These are phyloP conservation scores for Aureobasidium vineae DNA, from an alignment of 2,329 filamentous ascomycete species.

Conservation along the genomic window DNA sequence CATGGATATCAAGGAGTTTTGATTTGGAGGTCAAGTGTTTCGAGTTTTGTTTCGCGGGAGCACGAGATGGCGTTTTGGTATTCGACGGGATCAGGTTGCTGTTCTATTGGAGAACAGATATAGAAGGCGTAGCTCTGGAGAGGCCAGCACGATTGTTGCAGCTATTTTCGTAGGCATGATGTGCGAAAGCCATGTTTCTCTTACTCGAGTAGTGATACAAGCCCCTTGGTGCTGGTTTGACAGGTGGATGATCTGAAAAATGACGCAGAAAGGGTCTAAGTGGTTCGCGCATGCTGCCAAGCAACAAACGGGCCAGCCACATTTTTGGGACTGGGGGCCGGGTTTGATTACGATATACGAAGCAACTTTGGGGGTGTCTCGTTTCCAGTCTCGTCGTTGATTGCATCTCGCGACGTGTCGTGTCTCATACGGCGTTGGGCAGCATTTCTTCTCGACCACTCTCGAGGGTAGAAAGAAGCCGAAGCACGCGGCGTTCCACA, in stretches of 20 bases:
- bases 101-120: conserved; percentile 8
- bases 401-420: conserved; percentile 23
- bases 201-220: not conserved
- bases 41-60: not conserved
- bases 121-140: conserved; percentile 1
- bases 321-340: not conserved
- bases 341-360: conserved; percentile 23
- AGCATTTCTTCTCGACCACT: not conserved
- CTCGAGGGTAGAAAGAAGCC: not conserved
- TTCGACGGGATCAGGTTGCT: not conserved
- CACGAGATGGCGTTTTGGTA: conserved; percentile 15
- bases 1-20: conserved; percentile 2
- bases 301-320: conserved; percentile 24
- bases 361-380: not conserved
- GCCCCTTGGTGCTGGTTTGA: not conserved
- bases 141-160: not conserved
- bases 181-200: conserved; percentile 19
- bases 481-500: not conserved
- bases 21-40: not conserved
- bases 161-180: not conserved
- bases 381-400: conserved; percentile 10
- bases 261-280: conserved; percentile 13
- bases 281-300: conserved; percentile 8
- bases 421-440: conserved; percentile 14
- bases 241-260: not conserved